phyloP scores from a whole-genome alignment of 1,284 basidiomycete genomes.

The Ustilago tritici region DNA sequence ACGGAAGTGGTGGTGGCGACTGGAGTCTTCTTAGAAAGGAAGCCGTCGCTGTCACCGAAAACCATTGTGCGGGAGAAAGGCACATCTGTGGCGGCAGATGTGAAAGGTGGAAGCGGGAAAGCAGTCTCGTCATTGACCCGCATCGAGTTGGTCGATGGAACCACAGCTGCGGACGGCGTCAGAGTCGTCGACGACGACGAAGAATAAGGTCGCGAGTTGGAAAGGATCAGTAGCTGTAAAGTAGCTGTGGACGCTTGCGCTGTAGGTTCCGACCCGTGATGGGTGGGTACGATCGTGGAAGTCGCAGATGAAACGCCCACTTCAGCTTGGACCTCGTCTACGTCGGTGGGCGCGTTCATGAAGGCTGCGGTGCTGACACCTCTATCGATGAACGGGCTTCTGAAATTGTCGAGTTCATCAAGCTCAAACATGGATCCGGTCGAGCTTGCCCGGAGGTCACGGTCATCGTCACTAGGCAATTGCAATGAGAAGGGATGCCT shows the following conservation, averaged over 20 bases:
- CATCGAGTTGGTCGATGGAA: slow-evolving; percentile 10
- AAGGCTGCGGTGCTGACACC: neutral
- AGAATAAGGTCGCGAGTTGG: slow-evolving; percentile 26
- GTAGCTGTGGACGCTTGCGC: slow-evolving; percentile 7
- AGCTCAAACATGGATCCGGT: slow-evolving; percentile 24
- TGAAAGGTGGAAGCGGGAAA: slow-evolving; percentile 32
- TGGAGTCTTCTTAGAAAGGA: neutral
- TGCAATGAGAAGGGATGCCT: slow-evolving; percentile 38
- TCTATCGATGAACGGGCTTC: slow-evolving; percentile 6
- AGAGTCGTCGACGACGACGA: slow-evolving; percentile 27
- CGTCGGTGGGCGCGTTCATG: neutral
- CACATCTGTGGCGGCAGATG: neutral
- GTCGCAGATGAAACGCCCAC: neutral
- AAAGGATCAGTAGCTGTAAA: slow-evolving; percentile 27
- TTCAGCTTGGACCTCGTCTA: neutral
- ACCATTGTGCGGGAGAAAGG: neutral
- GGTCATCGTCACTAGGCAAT: slow-evolving; percentile 12
- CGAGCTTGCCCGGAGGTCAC: slow-evolving; percentile 9
- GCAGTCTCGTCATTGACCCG: slow-evolving; percentile 21
- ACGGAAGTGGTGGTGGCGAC: neutral
- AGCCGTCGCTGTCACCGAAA: neutral
- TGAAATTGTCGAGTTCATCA: slow-evolving; percentile 12
- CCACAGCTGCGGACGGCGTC: slow-evolving; percentile 11
- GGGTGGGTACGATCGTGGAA: neutral
- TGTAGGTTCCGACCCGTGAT: neutral